Percentiles rank a stretch among this genome's conserved stretches.
Conservation (phyloP, 345 rosid species). For the Sisymbrium irio region DNA sequence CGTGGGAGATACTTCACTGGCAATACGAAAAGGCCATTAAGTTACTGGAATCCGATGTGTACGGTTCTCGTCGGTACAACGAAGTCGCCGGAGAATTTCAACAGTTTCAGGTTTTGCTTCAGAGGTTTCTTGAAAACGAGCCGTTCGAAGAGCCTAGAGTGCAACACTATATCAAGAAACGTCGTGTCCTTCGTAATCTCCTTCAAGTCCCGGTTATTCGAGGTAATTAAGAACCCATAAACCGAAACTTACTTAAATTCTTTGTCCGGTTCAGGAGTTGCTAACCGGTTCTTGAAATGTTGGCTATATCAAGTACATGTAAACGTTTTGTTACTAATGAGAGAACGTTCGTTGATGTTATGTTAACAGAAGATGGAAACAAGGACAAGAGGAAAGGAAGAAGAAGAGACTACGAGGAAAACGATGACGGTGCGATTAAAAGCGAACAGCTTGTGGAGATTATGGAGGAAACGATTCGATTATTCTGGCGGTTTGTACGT, state of each 20-base stretch:
- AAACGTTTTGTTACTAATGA: neutral
- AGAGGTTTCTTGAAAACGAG: slow-evolving; percentile 87
- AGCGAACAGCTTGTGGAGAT: slow-evolving; percentile 75
- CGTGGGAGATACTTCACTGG: slow-evolving; percentile 99
- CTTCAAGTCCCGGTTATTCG: slow-evolving; percentile 89
- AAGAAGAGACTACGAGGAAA: slow-evolving; percentile 32
- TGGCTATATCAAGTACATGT: neutral
- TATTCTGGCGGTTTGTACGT: slow-evolving; percentile 82
- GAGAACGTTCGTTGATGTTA: neutral
- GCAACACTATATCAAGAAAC: slow-evolving; percentile 63
- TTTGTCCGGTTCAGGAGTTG: neutral
- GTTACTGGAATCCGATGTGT: slow-evolving; percentile 67
- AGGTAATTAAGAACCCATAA: slow-evolving; percentile 42
- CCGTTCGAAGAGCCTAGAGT: slow-evolving; percentile 80
- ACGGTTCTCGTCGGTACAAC: slow-evolving; percentile 52
- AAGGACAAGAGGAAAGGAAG: slow-evolving; percentile 50
- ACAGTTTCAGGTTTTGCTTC: slow-evolving; percentile 81
- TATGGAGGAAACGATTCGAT: slow-evolving; percentile 84
- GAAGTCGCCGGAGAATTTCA: slow-evolving; percentile 93
- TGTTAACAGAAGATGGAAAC: slow-evolving; percentile 60
- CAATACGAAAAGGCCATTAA: slow-evolving; percentile 77
- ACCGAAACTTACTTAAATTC: neutral
- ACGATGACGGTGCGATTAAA: slow-evolving; percentile 35
- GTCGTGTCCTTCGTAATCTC: slow-evolving; percentile 67
- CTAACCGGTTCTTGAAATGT: neutral